phyloP scores from a whole-genome alignment of 306 rosid species.

The Neltuma alba region DNA sequence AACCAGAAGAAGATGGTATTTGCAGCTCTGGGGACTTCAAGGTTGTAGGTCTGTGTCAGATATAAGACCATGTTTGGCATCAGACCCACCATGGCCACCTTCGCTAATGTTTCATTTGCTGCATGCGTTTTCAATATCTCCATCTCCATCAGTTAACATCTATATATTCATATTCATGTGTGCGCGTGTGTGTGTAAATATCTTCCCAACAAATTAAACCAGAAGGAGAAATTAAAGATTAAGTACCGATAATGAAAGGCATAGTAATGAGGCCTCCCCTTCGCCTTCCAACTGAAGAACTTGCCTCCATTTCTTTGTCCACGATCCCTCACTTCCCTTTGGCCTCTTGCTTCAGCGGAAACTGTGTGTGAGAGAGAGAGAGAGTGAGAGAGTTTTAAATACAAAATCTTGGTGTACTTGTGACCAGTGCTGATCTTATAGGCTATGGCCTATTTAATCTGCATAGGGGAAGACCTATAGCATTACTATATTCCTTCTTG shows the following conservation, averaged over 20 bases:
- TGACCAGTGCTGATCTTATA: neutral
- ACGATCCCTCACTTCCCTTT: neutral
- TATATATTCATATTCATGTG: neutral
- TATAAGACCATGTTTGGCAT: conserved; percentile 66
- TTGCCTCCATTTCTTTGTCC: conserved; percentile 35
- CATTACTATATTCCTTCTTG: neutral
- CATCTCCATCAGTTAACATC: neutral
- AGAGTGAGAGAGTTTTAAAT: conserved; percentile 15
- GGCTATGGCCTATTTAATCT: conserved; percentile 12
- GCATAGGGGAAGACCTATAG: conserved; percentile 11
- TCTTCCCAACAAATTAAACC: neutral
- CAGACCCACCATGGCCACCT: conserved; percentile 60
- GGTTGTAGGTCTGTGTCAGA: conserved; percentile 49
- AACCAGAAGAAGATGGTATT: conserved; percentile 55
- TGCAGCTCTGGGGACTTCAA: conserved; percentile 48
- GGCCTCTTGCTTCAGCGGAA: neutral
- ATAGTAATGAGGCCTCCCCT: conserved; percentile 69
- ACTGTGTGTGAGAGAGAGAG: neutral
- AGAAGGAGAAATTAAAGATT: neutral
- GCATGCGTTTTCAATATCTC: conserved; percentile 18
- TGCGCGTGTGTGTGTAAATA: neutral
- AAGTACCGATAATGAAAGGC: conserved; percentile 71
- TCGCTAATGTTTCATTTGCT: conserved; percentile 70
- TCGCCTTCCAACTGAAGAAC: conserved; percentile 27
- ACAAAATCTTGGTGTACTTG: conserved; percentile 32